phyloP scores from a whole-genome alignment of 2,329 filamentous ascomycete species.

The Penicillium thymicola region DNA sequence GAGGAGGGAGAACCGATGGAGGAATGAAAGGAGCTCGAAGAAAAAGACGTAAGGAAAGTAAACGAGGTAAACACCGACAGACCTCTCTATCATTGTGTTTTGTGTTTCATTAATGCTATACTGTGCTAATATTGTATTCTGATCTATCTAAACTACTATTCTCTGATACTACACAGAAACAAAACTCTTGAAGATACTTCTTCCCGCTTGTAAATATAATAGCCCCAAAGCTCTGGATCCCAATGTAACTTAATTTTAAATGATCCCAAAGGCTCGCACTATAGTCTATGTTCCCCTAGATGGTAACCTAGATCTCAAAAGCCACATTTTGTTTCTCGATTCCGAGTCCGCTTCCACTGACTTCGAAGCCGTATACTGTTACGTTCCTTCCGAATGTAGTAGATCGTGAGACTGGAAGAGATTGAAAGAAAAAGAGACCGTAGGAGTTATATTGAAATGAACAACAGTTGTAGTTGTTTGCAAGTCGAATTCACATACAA shows the following conservation, averaged over 20 bases:
- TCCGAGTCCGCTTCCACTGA: not conserved
- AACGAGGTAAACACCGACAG: not conserved
- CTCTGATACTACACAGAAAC: not conserved
- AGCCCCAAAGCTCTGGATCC: too few species aligned
- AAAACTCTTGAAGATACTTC: not conserved
- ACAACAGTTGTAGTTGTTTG: not conserved
- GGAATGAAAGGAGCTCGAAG: not conserved
- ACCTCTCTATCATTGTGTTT: not conserved
- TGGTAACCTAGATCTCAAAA: not conserved
- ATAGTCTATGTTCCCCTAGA: too few species aligned
- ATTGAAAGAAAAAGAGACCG: not conserved
- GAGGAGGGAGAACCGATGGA: not conserved
- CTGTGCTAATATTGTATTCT: not conserved
- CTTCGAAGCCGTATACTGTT: not conserved
- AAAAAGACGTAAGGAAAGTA: not conserved
- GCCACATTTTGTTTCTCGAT: too few species aligned
- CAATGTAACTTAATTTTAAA: too few species aligned
- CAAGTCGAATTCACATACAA: not conserved
- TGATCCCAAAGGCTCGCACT: not conserved
- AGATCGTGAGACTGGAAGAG: not conserved
- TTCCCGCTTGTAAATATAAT: not conserved
- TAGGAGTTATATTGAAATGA: not conserved
- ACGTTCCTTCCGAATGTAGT: not conserved
- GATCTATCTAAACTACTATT: not conserved
- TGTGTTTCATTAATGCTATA: not conserved